These are phyloP conservation scores for Thyridium curvatum DNA, from an alignment of 2,329 filamentous ascomycete genomes.

Conservation along the genomic window DNA sequence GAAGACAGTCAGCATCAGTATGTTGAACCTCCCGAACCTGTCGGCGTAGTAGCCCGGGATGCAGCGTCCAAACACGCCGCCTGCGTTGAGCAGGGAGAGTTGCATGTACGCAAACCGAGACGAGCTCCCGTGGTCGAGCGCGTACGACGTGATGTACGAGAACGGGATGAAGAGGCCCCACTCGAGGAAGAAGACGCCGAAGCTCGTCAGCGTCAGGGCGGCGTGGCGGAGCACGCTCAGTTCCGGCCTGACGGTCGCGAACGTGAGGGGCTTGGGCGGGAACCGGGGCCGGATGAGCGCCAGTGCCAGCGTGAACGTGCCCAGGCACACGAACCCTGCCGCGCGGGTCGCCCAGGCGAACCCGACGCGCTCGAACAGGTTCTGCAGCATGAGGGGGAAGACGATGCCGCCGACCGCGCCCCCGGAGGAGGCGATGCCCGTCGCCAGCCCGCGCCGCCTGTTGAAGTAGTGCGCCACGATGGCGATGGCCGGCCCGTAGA, in stretches of 20 bases:
- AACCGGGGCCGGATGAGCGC: constrained; percentile 1
- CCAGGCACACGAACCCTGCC: constrained; percentile 26
- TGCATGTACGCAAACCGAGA: constrained; percentile 34
- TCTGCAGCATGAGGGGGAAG: constrained; percentile 24
- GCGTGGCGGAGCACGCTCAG: constrained; percentile 10
- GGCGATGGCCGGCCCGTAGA: constrained; percentile 26
- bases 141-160: constrained; percentile 32
- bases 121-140: constrained; percentile 21
- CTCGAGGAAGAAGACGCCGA: constrained; percentile 37
- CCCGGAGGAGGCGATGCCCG: constrained; percentile 15
- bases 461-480: constrained; percentile 21
- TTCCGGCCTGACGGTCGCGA: constrained; percentile 27
- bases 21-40: constrained; percentile 36
- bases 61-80: constrained; percentile 33
- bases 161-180: constrained; percentile 42
- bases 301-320: constrained; percentile 17
- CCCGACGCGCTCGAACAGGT: constrained; percentile 18
- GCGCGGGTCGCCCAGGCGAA: constrained; percentile 27
- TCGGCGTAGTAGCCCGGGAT: constrained; percentile 36
- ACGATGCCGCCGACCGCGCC: constrained; percentile 20
- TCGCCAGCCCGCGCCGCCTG: constrained; percentile 15
- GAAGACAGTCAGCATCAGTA: constrained; percentile 15
- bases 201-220: constrained; percentile 32
- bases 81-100: constrained; percentile 35
- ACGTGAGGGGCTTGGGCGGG: constrained; percentile 24